phyloP scores from a whole-genome alignment of 2,329 filamentous ascomycete species.

The Dactylellina haptotyla region DNA sequence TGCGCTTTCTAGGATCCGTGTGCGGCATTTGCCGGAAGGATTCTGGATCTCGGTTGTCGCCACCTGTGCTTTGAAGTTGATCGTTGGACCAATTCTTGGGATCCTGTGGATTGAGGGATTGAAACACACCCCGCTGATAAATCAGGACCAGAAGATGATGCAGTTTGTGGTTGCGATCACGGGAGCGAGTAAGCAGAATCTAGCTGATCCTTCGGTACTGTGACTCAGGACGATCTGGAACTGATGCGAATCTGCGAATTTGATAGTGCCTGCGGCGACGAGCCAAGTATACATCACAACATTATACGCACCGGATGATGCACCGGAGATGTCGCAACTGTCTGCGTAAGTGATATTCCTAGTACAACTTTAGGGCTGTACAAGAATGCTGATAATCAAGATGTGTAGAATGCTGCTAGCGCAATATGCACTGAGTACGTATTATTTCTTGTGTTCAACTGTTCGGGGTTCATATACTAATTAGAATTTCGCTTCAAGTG shows the following conservation, averaged over 20 bases:
- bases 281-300: conserved; percentile 58
- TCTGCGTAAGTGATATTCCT: conserved; percentile 55
- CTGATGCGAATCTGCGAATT: conserved; percentile 20
- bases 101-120: conserved; percentile 57
- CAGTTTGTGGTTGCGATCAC: conserved; percentile 57
- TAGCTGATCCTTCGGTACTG: background rate
- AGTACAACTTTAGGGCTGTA: conserved; percentile 6
- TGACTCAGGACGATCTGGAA: background rate
- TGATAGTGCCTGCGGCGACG: conserved; percentile 57
- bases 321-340: conserved; percentile 57
- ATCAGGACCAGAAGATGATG: conserved; percentile 56
- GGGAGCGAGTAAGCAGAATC: conserved; percentile 52
- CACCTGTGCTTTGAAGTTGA: conserved; percentile 57
- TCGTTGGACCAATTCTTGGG: conserved; percentile 58
- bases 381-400: conserved; percentile 15
- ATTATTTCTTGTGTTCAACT: background rate
- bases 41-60: conserved; percentile 57
- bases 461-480: background rate
- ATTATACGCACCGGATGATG: conserved; percentile 57
- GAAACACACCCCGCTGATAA: conserved; percentile 55
- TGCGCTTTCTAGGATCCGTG: conserved; percentile 55
- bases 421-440: conserved; percentile 57
- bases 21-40: conserved; percentile 56
- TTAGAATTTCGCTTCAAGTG: conserved; percentile 1
- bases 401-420: conserved; percentile 55